Conservation (phyloP, 1,284 basidiomycete species). For the Porphyrellus sp. region DNA sequence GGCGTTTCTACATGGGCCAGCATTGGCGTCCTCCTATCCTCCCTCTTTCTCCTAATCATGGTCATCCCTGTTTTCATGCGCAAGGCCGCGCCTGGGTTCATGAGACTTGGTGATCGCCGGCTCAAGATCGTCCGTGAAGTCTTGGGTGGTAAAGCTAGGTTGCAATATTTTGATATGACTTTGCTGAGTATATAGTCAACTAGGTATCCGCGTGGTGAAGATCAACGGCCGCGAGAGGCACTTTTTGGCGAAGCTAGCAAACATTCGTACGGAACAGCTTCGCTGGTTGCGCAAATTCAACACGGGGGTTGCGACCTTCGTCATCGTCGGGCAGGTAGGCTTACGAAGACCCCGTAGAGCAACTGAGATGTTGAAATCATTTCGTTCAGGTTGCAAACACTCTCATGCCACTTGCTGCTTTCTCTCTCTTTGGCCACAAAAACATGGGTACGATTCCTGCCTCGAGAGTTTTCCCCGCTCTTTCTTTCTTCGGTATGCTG, state of each 20-base stretch:
- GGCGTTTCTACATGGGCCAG: constrained; percentile 34
- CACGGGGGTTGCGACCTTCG: constrained; percentile 27
- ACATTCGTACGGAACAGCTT: constrained; percentile 27
- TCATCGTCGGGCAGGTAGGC: constrained; percentile 27
- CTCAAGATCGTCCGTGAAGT: constrained; percentile 31
- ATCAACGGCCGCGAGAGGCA: constrained; percentile 27
- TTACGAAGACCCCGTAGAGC: background rate
- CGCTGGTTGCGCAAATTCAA: constrained; percentile 31
- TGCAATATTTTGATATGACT: background rate
- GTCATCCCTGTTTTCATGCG: constrained; percentile 34
- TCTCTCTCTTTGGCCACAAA: constrained; percentile 30
- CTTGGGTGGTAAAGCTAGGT: constrained; percentile 21
- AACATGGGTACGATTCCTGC: constrained; percentile 25
- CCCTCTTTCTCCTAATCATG: constrained; percentile 29
- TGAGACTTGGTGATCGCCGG: constrained; percentile 29
- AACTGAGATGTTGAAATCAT: constrained; percentile 1
- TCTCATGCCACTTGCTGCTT: constrained; percentile 33
- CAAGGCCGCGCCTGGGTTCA: constrained; percentile 29
- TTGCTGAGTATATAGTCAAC: background rate
- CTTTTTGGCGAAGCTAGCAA: constrained; percentile 24
- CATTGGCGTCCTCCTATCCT: constrained; percentile 26
- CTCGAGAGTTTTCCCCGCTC: constrained; percentile 28
- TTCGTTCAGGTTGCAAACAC: constrained; percentile 25
- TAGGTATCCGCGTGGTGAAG: constrained; percentile 29
- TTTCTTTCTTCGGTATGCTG: constrained; percentile 33